These are phyloP conservation scores for Lasiodiplodia theobromae DNA, from an alignment of 2,329 filamentous ascomycete species.

Conservation along the genomic window DNA sequence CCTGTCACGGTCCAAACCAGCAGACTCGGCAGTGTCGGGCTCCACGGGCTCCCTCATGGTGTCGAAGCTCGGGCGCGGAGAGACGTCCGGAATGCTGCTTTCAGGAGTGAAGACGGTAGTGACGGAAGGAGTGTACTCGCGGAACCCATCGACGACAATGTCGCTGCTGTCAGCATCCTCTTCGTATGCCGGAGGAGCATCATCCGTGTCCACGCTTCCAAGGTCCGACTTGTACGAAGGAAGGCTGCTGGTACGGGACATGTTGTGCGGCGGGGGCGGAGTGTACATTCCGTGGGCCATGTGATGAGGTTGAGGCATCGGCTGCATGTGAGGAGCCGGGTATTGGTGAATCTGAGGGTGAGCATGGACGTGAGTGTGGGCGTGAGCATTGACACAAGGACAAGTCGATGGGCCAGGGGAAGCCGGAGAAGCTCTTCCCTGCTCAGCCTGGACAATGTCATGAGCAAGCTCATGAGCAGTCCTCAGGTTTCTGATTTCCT, in stretches of 20 bases:
- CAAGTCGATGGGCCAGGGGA: conserved; percentile 13
- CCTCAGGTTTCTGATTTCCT: conserved; percentile 58
- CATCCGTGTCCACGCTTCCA: conserved; percentile 36
- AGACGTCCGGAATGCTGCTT: conserved; percentile 48
- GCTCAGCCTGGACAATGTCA: conserved; percentile 53
- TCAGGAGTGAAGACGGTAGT: conserved; percentile 46
- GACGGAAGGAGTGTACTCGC: conserved; percentile 44
- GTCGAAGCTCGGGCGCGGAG: conserved; percentile 47
- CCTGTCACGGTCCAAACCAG: conserved; percentile 15
- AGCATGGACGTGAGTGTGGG: conserved; percentile 38
- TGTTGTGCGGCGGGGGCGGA: conserved; percentile 38
- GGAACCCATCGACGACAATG: conserved; percentile 52
- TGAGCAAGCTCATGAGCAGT: conserved; percentile 62
- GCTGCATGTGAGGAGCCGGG: conserved; percentile 22
- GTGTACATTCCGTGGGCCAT: conserved; percentile 32
- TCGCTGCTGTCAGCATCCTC: conserved; percentile 47
- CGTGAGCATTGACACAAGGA: conserved; percentile 7
- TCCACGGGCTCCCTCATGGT: conserved; percentile 37
- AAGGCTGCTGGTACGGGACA: conserved; percentile 49
- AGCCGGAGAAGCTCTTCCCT: conserved; percentile 36
- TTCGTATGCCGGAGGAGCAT: conserved; percentile 52
- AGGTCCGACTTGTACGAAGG: conserved; percentile 54
- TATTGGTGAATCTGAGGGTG: conserved; percentile 16
- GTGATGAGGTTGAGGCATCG: conserved; percentile 33
- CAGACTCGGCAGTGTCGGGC: conserved; percentile 5